Evolutionary conservation across 225 moss, liverwort and hornwort genomes (phyloP), one percentile per base, ranked within the genome.

Genomic region (Polytrichum commune): DNA sequence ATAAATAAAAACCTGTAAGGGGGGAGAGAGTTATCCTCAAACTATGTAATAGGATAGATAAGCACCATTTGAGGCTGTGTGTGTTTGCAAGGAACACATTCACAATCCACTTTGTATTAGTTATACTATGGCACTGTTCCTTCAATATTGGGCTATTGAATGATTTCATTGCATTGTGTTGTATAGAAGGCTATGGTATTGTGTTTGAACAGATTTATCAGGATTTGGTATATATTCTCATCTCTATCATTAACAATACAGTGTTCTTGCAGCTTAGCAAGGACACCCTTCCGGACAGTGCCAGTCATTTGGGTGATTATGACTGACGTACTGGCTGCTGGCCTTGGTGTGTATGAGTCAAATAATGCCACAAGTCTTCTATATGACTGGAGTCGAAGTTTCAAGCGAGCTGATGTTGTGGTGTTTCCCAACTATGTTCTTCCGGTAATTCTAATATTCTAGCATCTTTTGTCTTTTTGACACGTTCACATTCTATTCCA

Each of bases 401-500:
- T 88, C 73, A 82, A 80, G 69, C 84, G 88, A 62, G 81, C 73
- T 29, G 70, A 77, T 65, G 84, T 69, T 33, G 70, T 88, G 22
- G 88, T 88, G 1, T 88, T 88, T 65, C 77, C 88, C 4, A 76
- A 82, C 56, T 85, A 88, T 54, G 80, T 74, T 63, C 78, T 88
- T 32, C 85, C 88, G 66, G 88, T 88, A 76, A 64, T 53, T 63
- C 25, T 63, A 13, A 46, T 46, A 16, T 46, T 16, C 46, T 46
- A 46, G 46, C 16, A 46, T 16, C 46, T 46, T 46, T 46, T 4
- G 46, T 13, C 46, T 46, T 10, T 46, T 46, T 46, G 46, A 46
- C 46, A 46, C 3, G 1, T 46, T 46, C 46, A 46, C 46, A 46
- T 46, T 13, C 13, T 46, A 46, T 46, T 46, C 46, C 13, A 13